Conservation (phyloP, 1,284 basidiomycete genomes). For the Fomes fomentarius region DNA sequence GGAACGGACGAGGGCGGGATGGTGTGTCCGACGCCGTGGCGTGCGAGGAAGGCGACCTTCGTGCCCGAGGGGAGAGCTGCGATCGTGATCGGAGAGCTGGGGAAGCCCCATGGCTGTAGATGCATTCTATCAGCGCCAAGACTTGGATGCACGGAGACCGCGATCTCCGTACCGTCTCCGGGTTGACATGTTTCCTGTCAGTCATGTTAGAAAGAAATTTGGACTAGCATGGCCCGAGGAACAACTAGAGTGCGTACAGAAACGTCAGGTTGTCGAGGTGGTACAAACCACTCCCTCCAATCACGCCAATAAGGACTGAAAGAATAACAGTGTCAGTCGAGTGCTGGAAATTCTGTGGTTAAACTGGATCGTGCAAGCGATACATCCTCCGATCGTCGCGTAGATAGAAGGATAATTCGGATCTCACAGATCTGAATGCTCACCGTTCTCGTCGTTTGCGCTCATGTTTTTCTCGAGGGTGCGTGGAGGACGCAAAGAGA, state of each 20-base stretch:
- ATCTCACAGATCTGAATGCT: no score
- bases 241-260: constrained; percentile 47
- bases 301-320: constrained; percentile 80
- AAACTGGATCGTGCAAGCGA: constrained; percentile 86
- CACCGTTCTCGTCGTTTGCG: constrained; percentile 5
- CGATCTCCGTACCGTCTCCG: constrained; percentile 51
- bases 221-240: background rate
- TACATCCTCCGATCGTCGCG: constrained; percentile 80
- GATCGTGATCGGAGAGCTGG: constrained; percentile 92
- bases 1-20: constrained; percentile 81
- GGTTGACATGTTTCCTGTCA: constrained; percentile 69
- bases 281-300: constrained; percentile 87
- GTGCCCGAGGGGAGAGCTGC: constrained; percentile 78
- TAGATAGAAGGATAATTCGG: no score
- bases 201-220: background rate
- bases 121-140: background rate
- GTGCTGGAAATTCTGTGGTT: constrained; percentile 65
- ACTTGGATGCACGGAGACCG: no score
- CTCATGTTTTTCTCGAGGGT: background rate
- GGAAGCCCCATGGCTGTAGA: constrained; percentile 90
- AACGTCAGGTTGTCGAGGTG: constrained; percentile 87
- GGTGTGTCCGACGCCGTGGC: constrained; percentile 84
- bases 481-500: no score
- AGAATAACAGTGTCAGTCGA: constrained; percentile 54
- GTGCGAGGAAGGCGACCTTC: constrained; percentile 88